Percentiles rank a stretch among this genome's conserved stretches.
phyloP scores from a whole-genome alignment of 2,329 filamentous ascomycete species.

The Chaetomium strumarium region DNA sequence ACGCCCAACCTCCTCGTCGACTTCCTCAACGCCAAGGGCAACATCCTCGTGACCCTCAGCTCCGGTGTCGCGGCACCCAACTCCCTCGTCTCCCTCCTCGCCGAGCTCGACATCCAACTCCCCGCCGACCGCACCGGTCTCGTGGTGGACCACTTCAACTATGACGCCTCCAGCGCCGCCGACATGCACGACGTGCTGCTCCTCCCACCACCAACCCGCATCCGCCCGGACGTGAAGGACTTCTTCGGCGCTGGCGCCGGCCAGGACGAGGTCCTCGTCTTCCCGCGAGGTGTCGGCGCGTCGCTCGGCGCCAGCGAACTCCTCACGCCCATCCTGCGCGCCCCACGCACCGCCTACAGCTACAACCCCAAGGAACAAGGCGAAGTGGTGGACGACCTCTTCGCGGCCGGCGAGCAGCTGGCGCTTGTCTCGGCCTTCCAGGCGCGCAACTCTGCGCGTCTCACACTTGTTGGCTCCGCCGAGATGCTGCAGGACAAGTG shows the following conservation, averaged over 20 bases:
- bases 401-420: conserved; percentile 78
- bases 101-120: conserved; percentile 85
- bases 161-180: conserved; percentile 67
- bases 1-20: conserved; percentile 82
- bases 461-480: conserved; percentile 77
- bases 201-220: conserved; percentile 59
- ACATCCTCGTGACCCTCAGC: conserved; percentile 81
- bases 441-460: conserved; percentile 85
- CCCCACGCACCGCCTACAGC: conserved; percentile 79
- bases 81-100: conserved; percentile 69
- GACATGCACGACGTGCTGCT: conserved; percentile 88
- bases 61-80: conserved; percentile 63
- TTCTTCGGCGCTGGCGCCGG: conserved; percentile 65
- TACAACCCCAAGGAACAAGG: conserved; percentile 88
- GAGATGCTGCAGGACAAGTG: conserved; percentile 86
- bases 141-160: conserved; percentile 94
- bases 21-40: conserved; percentile 87
- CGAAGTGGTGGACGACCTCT: conserved; percentile 69
- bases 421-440: conserved; percentile 81
- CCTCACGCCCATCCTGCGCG: conserved; percentile 74
- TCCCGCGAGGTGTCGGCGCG: conserved; percentile 77
- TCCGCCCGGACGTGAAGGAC: conserved; percentile 65
- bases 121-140: conserved; percentile 77
- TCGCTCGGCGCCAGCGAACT: conserved; percentile 71
- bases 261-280: conserved; percentile 58